Percentiles rank a stretch among this genome's conserved stretches.
Conservation (phyloP, 2,329 filamentous ascomycete genomes). For the Sclerotinia nivalis region DNA sequence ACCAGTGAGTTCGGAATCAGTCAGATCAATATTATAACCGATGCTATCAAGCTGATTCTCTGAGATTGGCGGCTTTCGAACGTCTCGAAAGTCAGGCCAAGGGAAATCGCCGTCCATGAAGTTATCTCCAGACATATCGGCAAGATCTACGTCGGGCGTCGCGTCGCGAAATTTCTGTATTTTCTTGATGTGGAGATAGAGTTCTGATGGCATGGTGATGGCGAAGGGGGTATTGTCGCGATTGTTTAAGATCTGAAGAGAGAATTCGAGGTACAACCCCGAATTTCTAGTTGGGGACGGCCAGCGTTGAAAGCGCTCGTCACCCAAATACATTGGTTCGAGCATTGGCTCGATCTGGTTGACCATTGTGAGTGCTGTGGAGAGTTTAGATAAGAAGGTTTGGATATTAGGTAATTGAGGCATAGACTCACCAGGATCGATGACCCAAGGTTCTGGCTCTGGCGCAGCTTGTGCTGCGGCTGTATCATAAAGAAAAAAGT, state of each 20-base stretch:
- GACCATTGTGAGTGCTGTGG: not conserved
- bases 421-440: conserved; percentile 4
- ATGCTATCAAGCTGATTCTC: not conserved
- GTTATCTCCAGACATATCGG: not conserved
- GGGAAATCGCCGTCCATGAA: not conserved
- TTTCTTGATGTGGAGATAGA: not conserved
- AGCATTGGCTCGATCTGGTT: not conserved
- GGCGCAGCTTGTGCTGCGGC: not conserved
- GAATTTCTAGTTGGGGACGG: not conserved
- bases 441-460: not conserved
- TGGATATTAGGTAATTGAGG: not conserved
- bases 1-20: not conserved
- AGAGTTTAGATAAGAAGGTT: not conserved
- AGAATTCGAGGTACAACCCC: not conserved
- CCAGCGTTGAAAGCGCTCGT: conserved; percentile 7
- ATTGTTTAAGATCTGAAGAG: not conserved
- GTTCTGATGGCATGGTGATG: not conserved
- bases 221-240: not conserved
- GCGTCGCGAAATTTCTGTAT: not conserved
- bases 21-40: not conserved
- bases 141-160: conserved; percentile 8
- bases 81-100: not conserved
- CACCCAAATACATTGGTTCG: not conserved
- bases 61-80: not conserved
- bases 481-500: not conserved